Percentiles rank a stretch among this genome's conserved stretches.
These are phyloP conservation scores for Gastrodia elata DNA, from an alignment of 106 monocot species.

Conservation along the genomic window DNA sequence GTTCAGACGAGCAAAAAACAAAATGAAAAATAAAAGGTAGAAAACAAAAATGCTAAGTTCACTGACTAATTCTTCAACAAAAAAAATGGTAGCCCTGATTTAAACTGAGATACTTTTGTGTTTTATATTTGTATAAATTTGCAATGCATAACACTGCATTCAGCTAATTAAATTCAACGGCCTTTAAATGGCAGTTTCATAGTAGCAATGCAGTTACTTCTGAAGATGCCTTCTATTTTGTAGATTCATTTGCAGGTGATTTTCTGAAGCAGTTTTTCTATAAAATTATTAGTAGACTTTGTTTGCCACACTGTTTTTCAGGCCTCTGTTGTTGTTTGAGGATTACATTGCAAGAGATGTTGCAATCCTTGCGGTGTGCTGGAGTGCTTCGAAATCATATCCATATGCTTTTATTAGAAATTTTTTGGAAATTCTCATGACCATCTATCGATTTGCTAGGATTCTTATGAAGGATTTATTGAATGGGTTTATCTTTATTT, in stretches of 20 bases:
- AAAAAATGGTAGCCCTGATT: not conserved
- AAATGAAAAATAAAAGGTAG: too few relatives aligned
- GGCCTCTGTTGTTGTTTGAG: not conserved
- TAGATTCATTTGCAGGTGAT: not conserved
- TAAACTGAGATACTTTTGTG: not conserved
- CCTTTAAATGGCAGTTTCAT: not conserved
- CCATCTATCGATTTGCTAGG: not conserved
- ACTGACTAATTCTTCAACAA: not conserved
- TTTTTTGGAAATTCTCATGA: not conserved
- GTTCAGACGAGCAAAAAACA: not conserved
- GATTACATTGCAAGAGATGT: not conserved
- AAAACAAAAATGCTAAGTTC: not conserved
- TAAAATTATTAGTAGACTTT: not conserved
- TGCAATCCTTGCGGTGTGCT: not conserved
- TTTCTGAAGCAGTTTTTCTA: not conserved
- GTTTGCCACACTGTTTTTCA: not conserved
- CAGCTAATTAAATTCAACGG: not conserved
- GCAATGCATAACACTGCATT: not conserved
- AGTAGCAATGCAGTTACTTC: not conserved
- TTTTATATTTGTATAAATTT: not conserved
- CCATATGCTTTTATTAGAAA: not conserved
- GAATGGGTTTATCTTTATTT: not conserved
- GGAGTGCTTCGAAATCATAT: not conserved
- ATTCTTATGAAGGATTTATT: not conserved
- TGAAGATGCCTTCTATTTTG: slow-evolving; percentile 4